A percentile compares a stretch with the other conserved stretches of the same genome.
Conservation (phyloP, 495 filamentous ascomycete species). For the Hypoxylon fragiforme region DNA sequence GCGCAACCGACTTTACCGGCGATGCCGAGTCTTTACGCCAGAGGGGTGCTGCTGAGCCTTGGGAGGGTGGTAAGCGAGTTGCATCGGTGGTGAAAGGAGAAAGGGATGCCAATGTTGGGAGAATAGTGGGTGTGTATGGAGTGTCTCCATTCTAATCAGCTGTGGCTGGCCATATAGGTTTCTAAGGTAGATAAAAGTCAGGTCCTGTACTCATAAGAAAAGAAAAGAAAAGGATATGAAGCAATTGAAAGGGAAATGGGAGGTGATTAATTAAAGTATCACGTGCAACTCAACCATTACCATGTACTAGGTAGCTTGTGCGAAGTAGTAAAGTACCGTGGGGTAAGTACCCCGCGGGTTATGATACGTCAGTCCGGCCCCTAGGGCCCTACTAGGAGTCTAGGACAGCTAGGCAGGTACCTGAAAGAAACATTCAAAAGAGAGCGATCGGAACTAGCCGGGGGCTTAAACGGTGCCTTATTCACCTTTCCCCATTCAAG, state of each 20-base stretch:
- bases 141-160: conserved; percentile 24
- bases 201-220: too few relatives aligned
- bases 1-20: conserved; percentile 18
- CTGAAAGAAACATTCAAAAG: conserved; percentile 13
- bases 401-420: conserved; percentile 5
- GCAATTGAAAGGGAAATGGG: too few relatives aligned
- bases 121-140: conserved; percentile 34
- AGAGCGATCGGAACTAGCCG: too few relatives aligned
- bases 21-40: conserved; percentile 29
- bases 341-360: conserved; percentile 22
- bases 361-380: conserved; percentile 17
- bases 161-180: too few relatives aligned
- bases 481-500: conserved; percentile 17
- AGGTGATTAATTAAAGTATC: too few relatives aligned
- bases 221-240: too few relatives aligned
- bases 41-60: conserved; percentile 34
- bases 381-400: too few relatives aligned
- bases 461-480: conserved; percentile 17
- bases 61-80: conserved; percentile 34
- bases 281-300: too few relatives aligned
- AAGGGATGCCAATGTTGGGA: conserved; percentile 37
- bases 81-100: conserved; percentile 38
- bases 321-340: not conserved
- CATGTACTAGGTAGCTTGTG: not conserved
- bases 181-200: too few relatives aligned